Conservation (phyloP, 2,329 filamentous ascomycete species). For the Cladorrhinum sp. region DNA sequence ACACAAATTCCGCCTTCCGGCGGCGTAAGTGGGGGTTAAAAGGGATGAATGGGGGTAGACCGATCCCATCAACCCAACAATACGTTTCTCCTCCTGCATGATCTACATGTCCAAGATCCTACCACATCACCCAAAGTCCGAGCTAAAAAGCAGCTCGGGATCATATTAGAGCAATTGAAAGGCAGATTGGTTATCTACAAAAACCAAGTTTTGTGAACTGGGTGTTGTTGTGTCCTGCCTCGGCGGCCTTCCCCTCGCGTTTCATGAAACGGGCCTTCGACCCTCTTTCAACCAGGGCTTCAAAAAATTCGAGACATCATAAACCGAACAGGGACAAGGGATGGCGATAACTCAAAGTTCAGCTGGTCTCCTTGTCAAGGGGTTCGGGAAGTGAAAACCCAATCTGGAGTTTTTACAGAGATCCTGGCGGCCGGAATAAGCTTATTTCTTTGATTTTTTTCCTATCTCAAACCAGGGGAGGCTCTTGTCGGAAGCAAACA, state of each 20-base stretch:
- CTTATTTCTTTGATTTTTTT: neutral
- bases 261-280: neutral
- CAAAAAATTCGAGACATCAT: neutral
- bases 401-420: neutral
- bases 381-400: neutral
- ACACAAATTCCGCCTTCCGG: constrained; percentile 27
- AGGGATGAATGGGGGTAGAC: constrained; percentile 16
- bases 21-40: constrained; percentile 22
- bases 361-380: neutral
- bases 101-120: constrained; percentile 8
- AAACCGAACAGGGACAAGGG: neutral
- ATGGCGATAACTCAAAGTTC: neutral
- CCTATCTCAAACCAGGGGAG: neutral
- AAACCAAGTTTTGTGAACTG: no score
- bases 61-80: constrained; percentile 8
- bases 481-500: neutral
- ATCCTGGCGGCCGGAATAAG: neutral
- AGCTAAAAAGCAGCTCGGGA: no score
- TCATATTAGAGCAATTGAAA: neutral
- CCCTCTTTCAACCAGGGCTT: neutral
- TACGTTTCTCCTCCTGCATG: constrained; percentile 27
- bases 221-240: no score
- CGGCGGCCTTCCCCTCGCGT: neutral
- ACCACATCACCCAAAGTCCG: neutral
- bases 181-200: neutral